A percentile compares a stretch with the other conserved stretches of the same genome.
These are phyloP conservation scores for Cladosporium velox DNA, from an alignment of 2,329 filamentous ascomycete species.

Conservation along the genomic window DNA sequence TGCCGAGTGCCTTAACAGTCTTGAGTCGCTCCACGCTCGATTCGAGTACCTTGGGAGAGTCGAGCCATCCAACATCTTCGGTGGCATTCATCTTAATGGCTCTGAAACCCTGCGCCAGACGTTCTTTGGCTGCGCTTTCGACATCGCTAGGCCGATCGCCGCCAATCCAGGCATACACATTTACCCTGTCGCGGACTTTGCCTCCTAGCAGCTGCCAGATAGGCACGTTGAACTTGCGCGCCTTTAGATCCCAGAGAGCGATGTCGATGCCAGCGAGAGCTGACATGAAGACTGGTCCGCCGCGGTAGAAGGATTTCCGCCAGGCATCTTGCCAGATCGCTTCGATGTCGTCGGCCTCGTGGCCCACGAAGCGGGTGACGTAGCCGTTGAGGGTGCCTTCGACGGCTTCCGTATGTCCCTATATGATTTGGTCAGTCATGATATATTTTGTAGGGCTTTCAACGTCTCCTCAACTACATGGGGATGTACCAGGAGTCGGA, in stretches of 20 bases:
- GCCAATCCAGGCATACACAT: conserved; percentile 76
- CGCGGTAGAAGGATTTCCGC: conserved; percentile 64
- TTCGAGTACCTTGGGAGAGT: conserved; percentile 66
- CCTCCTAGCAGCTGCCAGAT: conserved; percentile 73
- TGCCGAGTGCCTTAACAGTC: conserved; percentile 65
- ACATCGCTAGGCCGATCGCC: conserved; percentile 69
- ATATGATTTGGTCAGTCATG: conserved; percentile 11
- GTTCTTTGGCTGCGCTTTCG: conserved; percentile 48
- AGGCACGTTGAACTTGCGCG: conserved; percentile 62
- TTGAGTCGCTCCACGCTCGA: conserved; percentile 66
- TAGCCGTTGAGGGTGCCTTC: conserved; percentile 71
- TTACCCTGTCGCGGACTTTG: conserved; percentile 67
- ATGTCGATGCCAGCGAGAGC: conserved; percentile 76
- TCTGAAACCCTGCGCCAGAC: conserved; percentile 63
- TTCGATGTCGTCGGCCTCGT: conserved; percentile 75
- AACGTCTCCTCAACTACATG: background rate
- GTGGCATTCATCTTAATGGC: conserved; percentile 78
- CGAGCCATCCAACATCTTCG: conserved; percentile 72
- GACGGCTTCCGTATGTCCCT: conserved; percentile 68
- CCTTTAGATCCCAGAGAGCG: conserved; percentile 77
- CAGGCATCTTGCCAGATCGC: conserved; percentile 75
- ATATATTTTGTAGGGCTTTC: background rate
- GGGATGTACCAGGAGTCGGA: background rate
- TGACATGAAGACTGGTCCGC: conserved; percentile 76
- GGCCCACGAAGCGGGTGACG: conserved; percentile 61